Base-by-base conservation (phyloP, 345 rosid genomes). In the Hypericum androsaemum region DNA sequence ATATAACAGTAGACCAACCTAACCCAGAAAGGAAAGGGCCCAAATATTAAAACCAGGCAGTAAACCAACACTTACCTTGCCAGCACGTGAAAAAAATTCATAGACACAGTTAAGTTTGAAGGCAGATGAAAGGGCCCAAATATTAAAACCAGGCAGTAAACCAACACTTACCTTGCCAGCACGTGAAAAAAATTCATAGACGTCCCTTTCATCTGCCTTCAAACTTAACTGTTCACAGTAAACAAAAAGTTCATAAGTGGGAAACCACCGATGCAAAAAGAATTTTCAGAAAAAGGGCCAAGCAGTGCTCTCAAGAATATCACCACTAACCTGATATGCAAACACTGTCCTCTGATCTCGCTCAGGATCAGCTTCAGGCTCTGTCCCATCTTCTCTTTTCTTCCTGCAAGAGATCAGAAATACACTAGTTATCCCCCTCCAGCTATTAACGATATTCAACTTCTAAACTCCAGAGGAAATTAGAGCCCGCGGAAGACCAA, bases 271-370 rank as follows among this genome's bases (percentile, higher is more conserved):
- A 16, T 37, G 39, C 15, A 32, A 13, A 41, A 39, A 60, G 63
- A 46, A 46, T 15, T 46, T n/a, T 6, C 32, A 57, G 28, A 39
- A 17, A 37, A 39, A 42, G 12, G 40, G 39, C 35, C 9, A 63
- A 0, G 57, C 59, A 9, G 9, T 38, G 14, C 36, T 6, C 11
- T 10, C 43, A 62, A 53, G 45, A 17, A 14, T 28, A 58, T 50
- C 35, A 12, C 0, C 8, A 46, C 1, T 66, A 54, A 92, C 98
- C 90, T 92, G 98, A 78, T 88, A 92, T 15, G 95, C 95, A 77
- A 92, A 88, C 32, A 92, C 98, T 37, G 98, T 92, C 71, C 98
- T 85, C 78, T 92, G 98, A 69, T 92, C 98, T 43, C 97, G 78
- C 64, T 92, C 98, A 60, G 98, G 96, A 81, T 92, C 98, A 69